Evolutionary conservation across 306 rosid genomes (phyloP), one percentile per base, ranked within the genome.

Genomic region (Rosa rugosa): DNA sequence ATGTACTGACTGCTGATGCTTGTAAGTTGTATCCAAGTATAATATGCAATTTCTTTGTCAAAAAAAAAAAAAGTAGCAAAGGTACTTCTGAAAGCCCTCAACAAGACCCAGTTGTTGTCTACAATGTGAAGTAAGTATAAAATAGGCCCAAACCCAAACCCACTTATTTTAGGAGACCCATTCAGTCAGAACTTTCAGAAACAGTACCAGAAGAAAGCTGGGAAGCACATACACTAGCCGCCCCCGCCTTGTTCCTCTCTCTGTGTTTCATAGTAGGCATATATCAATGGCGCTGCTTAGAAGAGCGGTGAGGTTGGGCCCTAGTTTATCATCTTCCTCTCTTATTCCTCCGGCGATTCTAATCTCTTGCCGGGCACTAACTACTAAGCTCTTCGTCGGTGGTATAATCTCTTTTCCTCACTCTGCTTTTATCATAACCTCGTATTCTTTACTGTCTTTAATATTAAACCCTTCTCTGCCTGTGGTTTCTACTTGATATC

Each of bases 381-480:
- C 85, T 62, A 56, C 85, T 63, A 88, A 84, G 82, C 91, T 88
- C 69, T 86, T 88, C 66, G 88, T 88, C 41, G 89, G 91, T 53
- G 91, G 91, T 88, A 25, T 69, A 40, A 62, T 44, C 71, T 60
- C 75, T 75, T 69, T 82, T 66, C 53, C 69, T 34, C 53, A 47
- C 69, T 75, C 72, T 50, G 47, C 14, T 11, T n/a, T 64, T 8
- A 16, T 47, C 1, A 75, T n/a, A 2, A 22, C 14, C 62, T 9
- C 5, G 4, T 67, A 46, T 54, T 64, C 7, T 63, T 57, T 63
- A 31, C 10, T 53, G 6, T 23, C 65, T 54, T 36, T 41, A 2
- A 47, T 40, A 57, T 69, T 50, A 18, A 31, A 20, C 22, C 59
- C 59, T 18, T 51, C 17, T 51, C 8, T 20, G 20, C 23, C 20